Evolutionary conservation across 768 basidiomycete genomes (phyloP).

Genomic region (Paxillus ammoniavirescens): DNA sequence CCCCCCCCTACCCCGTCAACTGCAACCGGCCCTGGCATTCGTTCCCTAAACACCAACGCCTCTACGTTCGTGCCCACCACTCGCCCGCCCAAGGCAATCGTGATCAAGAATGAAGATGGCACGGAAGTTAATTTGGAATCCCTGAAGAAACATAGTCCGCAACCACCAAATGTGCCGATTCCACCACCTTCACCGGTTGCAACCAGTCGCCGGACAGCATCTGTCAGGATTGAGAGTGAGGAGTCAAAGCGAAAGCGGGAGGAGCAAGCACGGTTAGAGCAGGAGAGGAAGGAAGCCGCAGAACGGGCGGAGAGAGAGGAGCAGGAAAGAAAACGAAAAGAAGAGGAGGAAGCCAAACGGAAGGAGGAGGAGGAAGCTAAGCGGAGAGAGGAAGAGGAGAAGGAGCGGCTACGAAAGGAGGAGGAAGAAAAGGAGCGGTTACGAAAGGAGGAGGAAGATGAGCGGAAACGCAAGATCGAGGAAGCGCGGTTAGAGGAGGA

Average conservation of each 20-base stretch:
- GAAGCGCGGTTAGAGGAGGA: slow-evolving; percentile 31
- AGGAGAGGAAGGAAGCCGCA: slow-evolving; percentile 38
- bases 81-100: slow-evolving; percentile 42
- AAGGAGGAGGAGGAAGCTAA: slow-evolving; percentile 38
- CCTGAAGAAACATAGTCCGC: slow-evolving; percentile 48
- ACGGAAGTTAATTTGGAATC: slow-evolving; percentile 59
- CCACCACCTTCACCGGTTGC: slow-evolving; percentile 35
- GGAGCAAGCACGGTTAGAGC: slow-evolving; percentile 42
- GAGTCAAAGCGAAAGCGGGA: slow-evolving; percentile 51
- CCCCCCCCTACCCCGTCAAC: slow-evolving; percentile 70
- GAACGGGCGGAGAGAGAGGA: slow-evolving; percentile 36
- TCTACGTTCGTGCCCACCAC: slow-evolving; percentile 61
- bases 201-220: slow-evolving; percentile 25
- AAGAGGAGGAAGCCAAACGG: slow-evolving; percentile 34
- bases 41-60: slow-evolving; percentile 60
- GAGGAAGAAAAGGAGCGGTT: slow-evolving; percentile 38
- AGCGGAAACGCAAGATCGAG: slow-evolving; percentile 32
- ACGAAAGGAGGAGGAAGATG: slow-evolving; percentile 33
- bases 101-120: slow-evolving; percentile 65
- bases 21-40: slow-evolving; percentile 37
- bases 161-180: slow-evolving; percentile 39
- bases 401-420: slow-evolving; percentile 35
- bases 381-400: slow-evolving; percentile 42
- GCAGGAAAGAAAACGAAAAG: slow-evolving; percentile 13
- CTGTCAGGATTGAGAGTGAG: slow-evolving; percentile 64